Conservation (phyloP, 2,329 filamentous ascomycete species). For the Pseudogymnoascus sp. region DNA sequence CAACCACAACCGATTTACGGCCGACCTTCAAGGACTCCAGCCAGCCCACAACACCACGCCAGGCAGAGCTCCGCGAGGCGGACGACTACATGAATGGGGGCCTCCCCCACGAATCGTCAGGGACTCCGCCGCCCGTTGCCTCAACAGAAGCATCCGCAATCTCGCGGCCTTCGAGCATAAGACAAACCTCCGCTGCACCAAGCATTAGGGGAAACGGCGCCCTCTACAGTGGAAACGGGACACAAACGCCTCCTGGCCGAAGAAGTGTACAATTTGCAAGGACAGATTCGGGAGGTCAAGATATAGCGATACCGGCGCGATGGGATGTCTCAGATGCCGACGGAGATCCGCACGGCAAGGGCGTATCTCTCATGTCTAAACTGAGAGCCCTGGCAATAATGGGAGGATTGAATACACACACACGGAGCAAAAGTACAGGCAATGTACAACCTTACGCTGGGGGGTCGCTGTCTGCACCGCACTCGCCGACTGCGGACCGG, state of each 20-base stretch:
- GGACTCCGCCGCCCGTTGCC: neutral
- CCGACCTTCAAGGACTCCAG: slow-evolving; percentile 12
- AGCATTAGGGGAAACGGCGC: neutral
- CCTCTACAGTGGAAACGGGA: slow-evolving; percentile 13
- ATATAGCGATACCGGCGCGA: slow-evolving; percentile 45
- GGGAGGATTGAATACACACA: slow-evolving; percentile 33
- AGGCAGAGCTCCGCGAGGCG: slow-evolving; percentile 17
- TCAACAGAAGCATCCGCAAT: neutral
- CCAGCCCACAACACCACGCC: slow-evolving; percentile 10
- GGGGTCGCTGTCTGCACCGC: slow-evolving; percentile 33
- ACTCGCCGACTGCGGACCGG: slow-evolving; percentile 41
- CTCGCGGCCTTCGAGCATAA: neutral
- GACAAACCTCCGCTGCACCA: slow-evolving; percentile 1
- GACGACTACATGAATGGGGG: slow-evolving; percentile 27
- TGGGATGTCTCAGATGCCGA: slow-evolving; percentile 52
- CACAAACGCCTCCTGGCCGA: slow-evolving; percentile 32
- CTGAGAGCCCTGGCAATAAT: slow-evolving; percentile 62
- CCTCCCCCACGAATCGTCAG: slow-evolving; percentile 18
- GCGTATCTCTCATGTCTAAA: slow-evolving; percentile 67
- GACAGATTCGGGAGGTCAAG: slow-evolving; percentile 29
- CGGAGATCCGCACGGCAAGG: slow-evolving; percentile 46
- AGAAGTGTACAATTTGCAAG: slow-evolving; percentile 72
- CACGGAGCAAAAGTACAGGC: slow-evolving; percentile 34
- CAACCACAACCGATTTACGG: slow-evolving; percentile 9
- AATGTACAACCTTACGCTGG: slow-evolving; percentile 25